Evolutionary conservation across 2,329 filamentous ascomycete species (phyloP), one percentile per base, ranked within the genome.

Genomic region (Fusarium nelsonii): DNA sequence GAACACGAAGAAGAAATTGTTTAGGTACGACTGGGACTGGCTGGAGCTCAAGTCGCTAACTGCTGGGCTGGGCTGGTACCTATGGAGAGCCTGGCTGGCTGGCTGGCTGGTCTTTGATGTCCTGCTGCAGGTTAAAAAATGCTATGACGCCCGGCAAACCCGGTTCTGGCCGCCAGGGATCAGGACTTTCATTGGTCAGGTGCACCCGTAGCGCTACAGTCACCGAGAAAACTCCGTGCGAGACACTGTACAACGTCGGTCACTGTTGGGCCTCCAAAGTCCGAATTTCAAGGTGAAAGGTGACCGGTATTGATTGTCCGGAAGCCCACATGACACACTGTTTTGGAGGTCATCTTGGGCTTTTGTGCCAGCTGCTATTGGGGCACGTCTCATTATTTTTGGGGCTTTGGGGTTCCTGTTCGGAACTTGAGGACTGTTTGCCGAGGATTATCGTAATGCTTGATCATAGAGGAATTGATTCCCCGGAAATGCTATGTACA

Each of bases 101-200:
- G 39, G 39, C 39, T 41, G 39, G 39, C 48, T 67, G 63, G 72
- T 49, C 68, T 74, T 74, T 74, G 72, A 74, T 71, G 71, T 74
- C 72, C 72, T 65, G 53, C 56, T 68, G 63, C 55, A 60, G 70
- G 66, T 37, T 58, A 69, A 74, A 23, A 76, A 74, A 69, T 63
- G 66, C 69, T 51, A 75, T 75, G 74, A 76, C 73, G 70, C 58
- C 64, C 71, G 72, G 70, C 65, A 75, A 75, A 69, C 65, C 72
- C 73, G 73, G 73, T 73, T 73, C 73, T 74, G 70, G 63, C 66
- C 72, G 69, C 59, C 40, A 63, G 55, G 44, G 44, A 64, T 46
- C 23, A 53, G 28, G 51, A 33, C 48, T 55, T 50, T 56, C n/a
- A 74, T 75, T 75, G 73, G 71, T 20, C 33, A 64, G 23, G 46